Evolutionary conservation across 805 yeast species (phyloP).

Genomic region (Isabelozyma heimii): DNA sequence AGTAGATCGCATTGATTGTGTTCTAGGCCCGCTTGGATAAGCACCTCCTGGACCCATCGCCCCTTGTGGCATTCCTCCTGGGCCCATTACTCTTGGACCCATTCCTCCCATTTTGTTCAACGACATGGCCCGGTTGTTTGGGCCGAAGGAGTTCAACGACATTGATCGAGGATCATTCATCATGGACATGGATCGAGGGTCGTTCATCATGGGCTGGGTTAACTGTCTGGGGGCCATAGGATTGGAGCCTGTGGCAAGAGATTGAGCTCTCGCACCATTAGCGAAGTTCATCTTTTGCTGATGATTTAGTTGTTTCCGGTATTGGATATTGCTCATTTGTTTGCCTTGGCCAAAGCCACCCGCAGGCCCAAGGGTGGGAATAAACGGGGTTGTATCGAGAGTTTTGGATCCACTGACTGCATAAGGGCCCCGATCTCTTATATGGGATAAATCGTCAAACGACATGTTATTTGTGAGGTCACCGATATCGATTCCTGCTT

Average conservation of each 20-base stretch:
- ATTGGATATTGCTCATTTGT: constrained; percentile 51
- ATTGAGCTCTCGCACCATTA: constrained; percentile 45
- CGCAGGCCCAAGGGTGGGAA: constrained; percentile 58
- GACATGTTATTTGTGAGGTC: constrained; percentile 44
- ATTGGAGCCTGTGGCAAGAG: constrained; percentile 29
- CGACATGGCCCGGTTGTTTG: background rate
- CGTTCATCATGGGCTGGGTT: constrained; percentile 1
- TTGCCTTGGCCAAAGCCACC: constrained; percentile 17
- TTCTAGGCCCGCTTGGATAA: constrained; percentile 5
- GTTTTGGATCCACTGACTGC: constrained; percentile 38
- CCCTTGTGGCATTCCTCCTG: background rate
- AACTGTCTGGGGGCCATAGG: constrained; percentile 19
- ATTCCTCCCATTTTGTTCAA: background rate
- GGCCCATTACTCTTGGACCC: constrained; percentile 6
- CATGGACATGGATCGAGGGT: constrained; percentile 43
- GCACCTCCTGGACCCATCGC: constrained; percentile 6
- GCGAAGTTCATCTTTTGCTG: constrained; percentile 58
- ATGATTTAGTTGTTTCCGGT: constrained; percentile 66
- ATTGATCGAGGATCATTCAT: constrained; percentile 34
- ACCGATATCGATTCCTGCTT: constrained; percentile 33
- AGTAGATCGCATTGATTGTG: constrained; percentile 7
- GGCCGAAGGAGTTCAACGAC: constrained; percentile 10
- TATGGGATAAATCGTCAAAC: constrained; percentile 61
- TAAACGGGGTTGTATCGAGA: constrained; percentile 67
- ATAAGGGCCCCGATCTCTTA: constrained; percentile 67